Conservation (phyloP, 2,329 filamentous ascomycete genomes). For the Fusarium sp. region DNA sequence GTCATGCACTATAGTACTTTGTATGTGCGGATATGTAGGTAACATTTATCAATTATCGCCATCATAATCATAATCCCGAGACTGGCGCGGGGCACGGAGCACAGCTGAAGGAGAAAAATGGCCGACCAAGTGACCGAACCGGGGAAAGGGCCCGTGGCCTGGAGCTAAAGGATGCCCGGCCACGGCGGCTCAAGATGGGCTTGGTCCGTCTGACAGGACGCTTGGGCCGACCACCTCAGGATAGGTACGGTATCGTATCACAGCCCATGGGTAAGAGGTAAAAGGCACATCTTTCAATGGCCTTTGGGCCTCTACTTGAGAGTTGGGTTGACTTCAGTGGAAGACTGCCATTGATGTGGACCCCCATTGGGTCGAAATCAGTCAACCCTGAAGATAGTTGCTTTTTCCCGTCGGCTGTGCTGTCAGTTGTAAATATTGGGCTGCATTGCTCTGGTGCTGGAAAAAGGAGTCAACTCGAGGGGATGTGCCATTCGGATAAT, state of each 20-base stretch:
- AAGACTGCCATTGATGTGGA: constrained; percentile 25
- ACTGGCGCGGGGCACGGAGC: constrained; percentile 33
- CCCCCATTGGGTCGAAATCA: constrained; percentile 30
- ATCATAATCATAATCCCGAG: constrained; percentile 31
- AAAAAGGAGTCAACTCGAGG: neutral
- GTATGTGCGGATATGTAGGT: no score
- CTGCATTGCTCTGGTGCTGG: constrained; percentile 14
- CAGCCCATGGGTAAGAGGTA: constrained; percentile 3
- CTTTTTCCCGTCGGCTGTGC: constrained; percentile 18
- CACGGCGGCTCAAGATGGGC: constrained; percentile 39
- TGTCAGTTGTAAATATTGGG: constrained; percentile 21
- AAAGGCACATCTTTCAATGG: constrained; percentile 18
- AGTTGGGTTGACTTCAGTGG: constrained; percentile 8
- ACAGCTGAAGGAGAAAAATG: constrained; percentile 42
- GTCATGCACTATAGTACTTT: no score
- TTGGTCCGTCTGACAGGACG: constrained; percentile 48
- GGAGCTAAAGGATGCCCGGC: constrained; percentile 28
- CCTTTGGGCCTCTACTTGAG: constrained; percentile 3
- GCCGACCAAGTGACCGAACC: constrained; percentile 47
- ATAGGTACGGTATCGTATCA: constrained; percentile 29
- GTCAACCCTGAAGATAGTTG: constrained; percentile 26
- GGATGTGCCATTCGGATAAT: constrained; percentile 10
- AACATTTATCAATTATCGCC: neutral
- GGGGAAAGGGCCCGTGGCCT: constrained; percentile 41
- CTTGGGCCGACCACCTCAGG: constrained; percentile 42